Evolutionary conservation across 2,329 filamentous ascomycete species (phyloP), one percentile per base, ranked within the genome.

Genomic region (Exophiala aquamarina): DNA sequence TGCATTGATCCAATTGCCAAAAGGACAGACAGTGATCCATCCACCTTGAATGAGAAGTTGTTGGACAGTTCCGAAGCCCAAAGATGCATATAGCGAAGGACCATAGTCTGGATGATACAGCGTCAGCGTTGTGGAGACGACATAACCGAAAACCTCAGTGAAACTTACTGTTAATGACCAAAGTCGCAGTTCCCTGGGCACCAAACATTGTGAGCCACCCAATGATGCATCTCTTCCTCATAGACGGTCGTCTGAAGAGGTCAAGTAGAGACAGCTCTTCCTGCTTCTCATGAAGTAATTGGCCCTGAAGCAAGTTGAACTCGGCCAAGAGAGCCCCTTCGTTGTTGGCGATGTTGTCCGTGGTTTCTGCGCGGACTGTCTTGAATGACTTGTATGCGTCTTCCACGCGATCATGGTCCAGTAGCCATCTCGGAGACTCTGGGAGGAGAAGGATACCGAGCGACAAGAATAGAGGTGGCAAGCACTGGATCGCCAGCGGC

Each of bases 361-460:
- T 47, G 3, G 14, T 40, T 13, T 53, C 44, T 11, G 46, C 50
- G 2, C 46, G 23, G n/a, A 52, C 44, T 3, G 44, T 35, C 23
- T 44, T 45, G 41, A 44, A 47, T 7, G 44, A 34, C 40, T 45
- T 47, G 40, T 40, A 47, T 2, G 76, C 75, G 54, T 78, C 72
- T n/a, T 78, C 71, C 50, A 78, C 74, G 6, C 70, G 66, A 29
- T 77, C 78, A 59, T 78, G 75, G 41, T 44, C 41, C 6, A 34
- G 32, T 6, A 34, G 62, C 68, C 67, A 72, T 36, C 70, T 63
- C 3, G 70, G 70, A 8, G 69, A 70, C 40, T 64, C 67, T 8
- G 39, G 39, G 7, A 74, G 61, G 51, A 60, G 66, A 8, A 58
- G 58, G 34, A 59, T 63, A 10, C 65, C 66, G 10, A 59, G 57